Conservation (phyloP, 257 asterid genomes). For the Solanum chilense region DNA sequence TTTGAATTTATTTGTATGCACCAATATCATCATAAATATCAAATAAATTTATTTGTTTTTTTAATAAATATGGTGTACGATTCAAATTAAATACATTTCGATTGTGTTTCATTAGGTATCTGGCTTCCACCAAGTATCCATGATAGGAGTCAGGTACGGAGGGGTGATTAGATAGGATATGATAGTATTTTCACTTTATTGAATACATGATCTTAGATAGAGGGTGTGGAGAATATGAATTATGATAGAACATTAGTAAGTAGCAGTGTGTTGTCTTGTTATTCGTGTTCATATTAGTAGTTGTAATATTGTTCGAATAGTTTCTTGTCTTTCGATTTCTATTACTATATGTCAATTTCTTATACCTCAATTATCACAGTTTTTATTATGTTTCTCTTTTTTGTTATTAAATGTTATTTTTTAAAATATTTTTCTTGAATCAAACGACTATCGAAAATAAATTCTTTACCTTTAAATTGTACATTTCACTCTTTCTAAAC, state of each 20-base stretch:
- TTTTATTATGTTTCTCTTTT: neutral
- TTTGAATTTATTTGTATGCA: accelerated
- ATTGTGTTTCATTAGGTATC: neutral
- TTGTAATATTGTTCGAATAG: accelerated
- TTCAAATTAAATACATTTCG: neutral
- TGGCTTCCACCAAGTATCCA: neutral
- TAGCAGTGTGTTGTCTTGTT: neutral
- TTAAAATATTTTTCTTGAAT: neutral
- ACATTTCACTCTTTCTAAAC: accelerated
- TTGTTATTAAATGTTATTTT: neutral
- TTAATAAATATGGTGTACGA: neutral
- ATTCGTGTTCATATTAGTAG: neutral
- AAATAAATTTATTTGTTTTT: neutral
- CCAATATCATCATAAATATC: accelerated
- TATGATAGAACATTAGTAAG: no score
- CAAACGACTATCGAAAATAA: accelerated
- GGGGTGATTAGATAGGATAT: no score
- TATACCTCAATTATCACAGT: neutral
- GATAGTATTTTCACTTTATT: no score
- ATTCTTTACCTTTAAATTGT: accelerated
- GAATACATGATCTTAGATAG: no score
- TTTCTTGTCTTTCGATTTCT: neutral
- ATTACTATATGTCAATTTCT: neutral
- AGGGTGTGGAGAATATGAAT: neutral
- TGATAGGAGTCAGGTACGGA: no score